Base-by-base conservation (phyloP, 1,284 basidiomycete genomes). In the Abortiporus biennis region DNA sequence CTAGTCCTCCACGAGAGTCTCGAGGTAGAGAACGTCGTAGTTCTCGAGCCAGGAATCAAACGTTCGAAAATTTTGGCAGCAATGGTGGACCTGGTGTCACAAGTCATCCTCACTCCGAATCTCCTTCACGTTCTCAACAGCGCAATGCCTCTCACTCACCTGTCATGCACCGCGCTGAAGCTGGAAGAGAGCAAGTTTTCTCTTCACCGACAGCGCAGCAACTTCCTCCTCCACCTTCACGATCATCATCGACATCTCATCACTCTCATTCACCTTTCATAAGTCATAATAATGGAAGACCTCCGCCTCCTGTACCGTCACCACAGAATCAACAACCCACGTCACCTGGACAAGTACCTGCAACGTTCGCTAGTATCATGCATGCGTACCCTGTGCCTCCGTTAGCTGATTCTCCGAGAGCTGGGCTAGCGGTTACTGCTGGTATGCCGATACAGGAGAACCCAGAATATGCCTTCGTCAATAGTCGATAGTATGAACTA, bases 341-440 rank as follows among this genome's bases (percentile, higher is more conserved):
- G 13, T 58, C 58, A 4, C 54, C 59, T 11, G 27, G 27, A 15
- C 38, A 25, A 0, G 61, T 69, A 13, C 68, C 65, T 1, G 54
- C 67, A 16, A 63, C 77, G 36, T 74, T 84, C 54, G 81, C 78
- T 24, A 76, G 72, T 44, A 79, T 84, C 48, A 77, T 85, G 78
- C 75, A 78, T 49, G 78, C 78, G 12, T 82, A 72, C 47, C 61
- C 64, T 11, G 52, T 61, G 6, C 48, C 65, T 38, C 51, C 60
- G 30, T 6, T 25, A 6, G 6, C 40, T 20, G 13, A n/a, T n/a
- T n/a, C n/a, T n/a, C n/a, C n/a, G n/a, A n/a, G n/a, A n/a, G n/a
- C n/a, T n/a, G n/a, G n/a, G n/a, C n/a, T n/a, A n/a, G n/a, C n/a
- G n/a, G n/a, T n/a, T n/a, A n/a, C n/a, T n/a, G n/a, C n/a, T n/a